Percentiles rank a stretch among this genome's conserved stretches.
Conservation (phyloP, 2,329 filamentous ascomycete species). For the Trichoderma endophyticum region DNA sequence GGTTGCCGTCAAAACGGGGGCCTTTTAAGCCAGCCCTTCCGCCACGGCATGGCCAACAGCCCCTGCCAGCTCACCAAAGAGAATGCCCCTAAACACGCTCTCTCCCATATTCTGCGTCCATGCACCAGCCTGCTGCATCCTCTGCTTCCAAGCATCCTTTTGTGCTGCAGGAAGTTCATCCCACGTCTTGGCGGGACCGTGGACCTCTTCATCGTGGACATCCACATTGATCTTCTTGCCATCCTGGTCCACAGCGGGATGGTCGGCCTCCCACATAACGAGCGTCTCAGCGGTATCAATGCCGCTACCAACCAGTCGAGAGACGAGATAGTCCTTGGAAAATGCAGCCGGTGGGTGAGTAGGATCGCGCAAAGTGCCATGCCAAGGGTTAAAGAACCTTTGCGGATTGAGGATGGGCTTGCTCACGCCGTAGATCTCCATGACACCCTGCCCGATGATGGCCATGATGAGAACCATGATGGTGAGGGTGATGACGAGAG, state of each 20-base stretch:
- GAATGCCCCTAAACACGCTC: constrained; percentile 68
- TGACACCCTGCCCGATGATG: constrained; percentile 58
- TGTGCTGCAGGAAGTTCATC: constrained; percentile 64
- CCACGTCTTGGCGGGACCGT: constrained; percentile 62
- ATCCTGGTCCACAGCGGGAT: constrained; percentile 22
- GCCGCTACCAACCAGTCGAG: constrained; percentile 37
- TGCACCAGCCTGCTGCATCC: constrained; percentile 66
- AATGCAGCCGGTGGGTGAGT: constrained; percentile 28
- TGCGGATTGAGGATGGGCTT: constrained; percentile 55
- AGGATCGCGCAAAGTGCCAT: constrained; percentile 31
- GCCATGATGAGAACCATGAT: constrained; percentile 60
- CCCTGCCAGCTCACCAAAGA: constrained; percentile 71
- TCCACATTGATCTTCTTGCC: constrained; percentile 38
- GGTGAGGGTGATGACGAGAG: constrained; percentile 52
- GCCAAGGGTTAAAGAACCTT: constrained; percentile 51
- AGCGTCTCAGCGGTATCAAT: constrained; percentile 38
- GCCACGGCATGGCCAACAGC: constrained; percentile 53
- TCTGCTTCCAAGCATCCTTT: constrained; percentile 65
- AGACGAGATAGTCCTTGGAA: constrained; percentile 34
- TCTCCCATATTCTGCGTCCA: constrained; percentile 81
- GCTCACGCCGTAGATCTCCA: constrained; percentile 60
- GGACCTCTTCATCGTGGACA: constrained; percentile 45
- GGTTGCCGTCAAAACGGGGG: no score
- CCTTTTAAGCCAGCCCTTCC: constrained; percentile 25
- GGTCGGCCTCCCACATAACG: constrained; percentile 33